Conservation (phyloP, 495 filamentous ascomycete species). For the Penicillium canariense region DNA sequence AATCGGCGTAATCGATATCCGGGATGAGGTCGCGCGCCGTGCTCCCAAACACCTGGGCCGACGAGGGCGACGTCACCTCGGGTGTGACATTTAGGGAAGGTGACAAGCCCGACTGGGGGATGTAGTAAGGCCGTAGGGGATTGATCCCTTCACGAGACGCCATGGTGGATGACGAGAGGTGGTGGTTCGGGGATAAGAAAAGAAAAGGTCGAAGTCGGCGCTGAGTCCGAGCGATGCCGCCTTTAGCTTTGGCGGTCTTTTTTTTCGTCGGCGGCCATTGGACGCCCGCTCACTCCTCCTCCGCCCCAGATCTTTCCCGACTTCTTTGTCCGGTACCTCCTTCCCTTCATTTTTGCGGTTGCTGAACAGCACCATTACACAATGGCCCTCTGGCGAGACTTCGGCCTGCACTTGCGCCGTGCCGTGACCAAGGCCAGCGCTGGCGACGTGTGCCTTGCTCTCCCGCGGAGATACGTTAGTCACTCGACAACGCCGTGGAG, state of each 20-base stretch:
- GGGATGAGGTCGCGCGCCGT: slow-evolving; percentile 80
- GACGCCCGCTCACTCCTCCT: slow-evolving; percentile 19
- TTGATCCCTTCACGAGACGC: slow-evolving; percentile 66
- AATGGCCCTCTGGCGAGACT: slow-evolving; percentile 43
- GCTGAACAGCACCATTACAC: slow-evolving; percentile 4
- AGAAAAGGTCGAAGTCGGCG: slow-evolving; percentile 20
- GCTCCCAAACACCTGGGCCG: slow-evolving; percentile 55
- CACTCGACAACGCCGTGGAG: slow-evolving; percentile 24
- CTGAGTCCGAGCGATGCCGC: slow-evolving; percentile 18
- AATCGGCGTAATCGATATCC: slow-evolving; percentile 86
- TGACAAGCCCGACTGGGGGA: slow-evolving; percentile 62
- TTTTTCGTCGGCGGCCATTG: slow-evolving; percentile 29
- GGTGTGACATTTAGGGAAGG: slow-evolving; percentile 33
- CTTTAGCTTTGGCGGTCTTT: slow-evolving; percentile 28
- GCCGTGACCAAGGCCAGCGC: slow-evolving; percentile 27
- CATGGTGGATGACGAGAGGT: slow-evolving; percentile 29
- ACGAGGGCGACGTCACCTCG: slow-evolving; percentile 46
- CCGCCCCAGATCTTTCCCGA: slow-evolving; percentile 17
- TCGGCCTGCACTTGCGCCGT: slow-evolving; percentile 37
- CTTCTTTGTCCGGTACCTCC: slow-evolving; percentile 3
- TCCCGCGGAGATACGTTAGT: slow-evolving; percentile 34
- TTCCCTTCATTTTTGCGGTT: slow-evolving; percentile 6
- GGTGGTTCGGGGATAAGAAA: slow-evolving; percentile 18
- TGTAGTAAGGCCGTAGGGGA: slow-evolving; percentile 91
- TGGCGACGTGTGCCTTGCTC: slow-evolving; percentile 32